Evolutionary conservation across 306 rosid species (phyloP).

Genomic region (Gastrolobium villosum): DNA sequence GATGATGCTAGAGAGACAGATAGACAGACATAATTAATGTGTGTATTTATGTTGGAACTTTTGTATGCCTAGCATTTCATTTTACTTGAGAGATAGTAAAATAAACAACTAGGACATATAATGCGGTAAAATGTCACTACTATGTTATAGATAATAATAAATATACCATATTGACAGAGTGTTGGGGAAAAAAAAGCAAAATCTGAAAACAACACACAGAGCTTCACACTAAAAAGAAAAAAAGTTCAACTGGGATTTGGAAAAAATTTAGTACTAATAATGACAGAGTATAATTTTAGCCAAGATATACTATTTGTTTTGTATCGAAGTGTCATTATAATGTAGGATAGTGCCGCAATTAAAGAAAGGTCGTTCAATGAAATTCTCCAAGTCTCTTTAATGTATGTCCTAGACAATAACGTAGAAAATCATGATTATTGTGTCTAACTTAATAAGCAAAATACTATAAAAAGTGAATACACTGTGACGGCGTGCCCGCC

Average conservation of each 20-base stretch:
- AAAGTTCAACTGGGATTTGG: not conserved
- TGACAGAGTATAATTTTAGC: constrained; percentile 39
- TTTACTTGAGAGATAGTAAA: constrained; percentile 6
- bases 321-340: constrained; percentile 42
- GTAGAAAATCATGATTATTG: constrained; percentile 36
- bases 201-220: not conserved
- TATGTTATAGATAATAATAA: not conserved
- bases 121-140: constrained; percentile 35
- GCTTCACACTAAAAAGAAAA: not conserved
- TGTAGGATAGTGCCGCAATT: constrained; percentile 54
- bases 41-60: constrained; percentile 1
- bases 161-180: not conserved
- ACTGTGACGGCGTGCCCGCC: constrained; percentile 64
- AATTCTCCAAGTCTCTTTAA: constrained; percentile 4
- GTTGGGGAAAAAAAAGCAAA: not conserved
- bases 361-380: constrained; percentile 44
- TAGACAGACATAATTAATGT: constrained; percentile 6
- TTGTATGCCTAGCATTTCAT: constrained; percentile 1
- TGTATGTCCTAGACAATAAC: constrained; percentile 26
- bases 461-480: constrained; percentile 36
- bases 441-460: constrained; percentile 29
- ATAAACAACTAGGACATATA: not conserved
- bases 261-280: not conserved
- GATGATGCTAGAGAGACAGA: constrained; percentile 34
- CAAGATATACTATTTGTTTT: constrained; percentile 46